Percentiles rank a stretch among this genome's conserved stretches.
phyloP scores from a whole-genome alignment of 176 grass and related monocot species.

The Musa itinerans region DNA sequence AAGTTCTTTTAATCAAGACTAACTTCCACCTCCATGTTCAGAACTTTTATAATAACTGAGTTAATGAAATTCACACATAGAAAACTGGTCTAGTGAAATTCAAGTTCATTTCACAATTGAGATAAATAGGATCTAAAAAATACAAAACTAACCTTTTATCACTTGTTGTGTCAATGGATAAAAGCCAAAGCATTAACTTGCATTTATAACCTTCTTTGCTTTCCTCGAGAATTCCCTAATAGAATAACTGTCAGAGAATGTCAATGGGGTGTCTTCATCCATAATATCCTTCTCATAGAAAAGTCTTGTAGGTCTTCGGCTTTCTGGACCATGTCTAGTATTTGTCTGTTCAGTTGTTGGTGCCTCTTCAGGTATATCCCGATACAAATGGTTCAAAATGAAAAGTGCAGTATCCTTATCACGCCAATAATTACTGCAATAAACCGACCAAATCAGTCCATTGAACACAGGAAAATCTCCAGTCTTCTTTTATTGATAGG shows the following conservation, averaged over 20 bases:
- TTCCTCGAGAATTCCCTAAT: constrained; percentile 76
- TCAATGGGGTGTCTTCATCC: constrained; percentile 77
- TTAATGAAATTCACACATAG: background rate
- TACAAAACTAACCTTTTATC: background rate
- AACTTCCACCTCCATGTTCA: too few species aligned
- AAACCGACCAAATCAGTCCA: background rate
- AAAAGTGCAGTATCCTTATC: constrained; percentile 95
- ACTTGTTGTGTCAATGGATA: background rate
- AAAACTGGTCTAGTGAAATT: background rate
- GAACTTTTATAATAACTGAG: background rate
- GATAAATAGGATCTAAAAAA: background rate
- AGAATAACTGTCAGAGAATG: constrained; percentile 62
- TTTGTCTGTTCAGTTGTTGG: constrained; percentile 26
- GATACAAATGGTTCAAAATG: constrained; percentile 86
- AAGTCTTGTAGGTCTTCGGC: constrained; percentile 37
- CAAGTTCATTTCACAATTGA: background rate
- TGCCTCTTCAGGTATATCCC: constrained; percentile 81
- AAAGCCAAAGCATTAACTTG: background rate
- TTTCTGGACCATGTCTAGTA: background rate
- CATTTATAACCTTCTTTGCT: constrained; percentile 45
- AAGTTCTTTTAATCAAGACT: too few species aligned
- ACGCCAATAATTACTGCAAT: constrained; percentile 86
- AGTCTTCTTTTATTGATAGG: background rate
- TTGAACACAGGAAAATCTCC: background rate
- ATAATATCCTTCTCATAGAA: constrained; percentile 74